Evolutionary conservation across 495 filamentous ascomycete genomes (phyloP), one percentile per base, ranked within the genome.

Genomic region (Antarctomyces pellizariae): DNA sequence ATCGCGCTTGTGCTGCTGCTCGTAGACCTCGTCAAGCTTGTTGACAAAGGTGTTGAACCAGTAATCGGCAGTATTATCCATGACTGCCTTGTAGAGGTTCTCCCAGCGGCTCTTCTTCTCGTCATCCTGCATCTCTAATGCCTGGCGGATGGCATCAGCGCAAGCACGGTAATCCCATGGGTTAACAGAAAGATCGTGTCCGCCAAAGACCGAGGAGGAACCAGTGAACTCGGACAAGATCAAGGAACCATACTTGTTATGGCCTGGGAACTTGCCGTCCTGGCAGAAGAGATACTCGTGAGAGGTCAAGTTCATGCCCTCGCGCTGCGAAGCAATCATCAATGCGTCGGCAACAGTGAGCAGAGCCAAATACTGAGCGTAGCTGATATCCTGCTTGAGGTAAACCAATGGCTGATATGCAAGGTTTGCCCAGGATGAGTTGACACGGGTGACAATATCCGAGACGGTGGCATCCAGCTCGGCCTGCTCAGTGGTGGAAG

Each of bases 151-250:
- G 10, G 82, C 79, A 4, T 78, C 62, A 20, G 77, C 75, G 36
- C 76, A 84, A 38, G 75, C 66, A 2, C 68, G 61, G 47, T 90
- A 84, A 39, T 91, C 76, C 83, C 83, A 93, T 5, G 83, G 83
- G 41, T 93, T 93, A 30, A 91, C 74, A 5, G 76, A 57, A 10
- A 93, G 60, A 35, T 77, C 64, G 28, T 72, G 61, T 13, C 67
- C 63, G 7, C 65, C 68, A 39, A 91, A 89, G 15, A 93, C 60
- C 1, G 75, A 74, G 5, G 82, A 70, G 39, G 76, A 86, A 19
- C 83, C 83, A 7, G 83, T 89, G 45, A 93, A 93, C 46, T 93
- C 83, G 33, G 75, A 83, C 8, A 93, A 54, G 36, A 93, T 90
- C 26, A 93, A 56, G 2, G 80, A 78, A 5, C 78, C 77, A 43